phyloP scores from a whole-genome alignment of 768 basidiomycete species.

The Tricholomella constricta region DNA sequence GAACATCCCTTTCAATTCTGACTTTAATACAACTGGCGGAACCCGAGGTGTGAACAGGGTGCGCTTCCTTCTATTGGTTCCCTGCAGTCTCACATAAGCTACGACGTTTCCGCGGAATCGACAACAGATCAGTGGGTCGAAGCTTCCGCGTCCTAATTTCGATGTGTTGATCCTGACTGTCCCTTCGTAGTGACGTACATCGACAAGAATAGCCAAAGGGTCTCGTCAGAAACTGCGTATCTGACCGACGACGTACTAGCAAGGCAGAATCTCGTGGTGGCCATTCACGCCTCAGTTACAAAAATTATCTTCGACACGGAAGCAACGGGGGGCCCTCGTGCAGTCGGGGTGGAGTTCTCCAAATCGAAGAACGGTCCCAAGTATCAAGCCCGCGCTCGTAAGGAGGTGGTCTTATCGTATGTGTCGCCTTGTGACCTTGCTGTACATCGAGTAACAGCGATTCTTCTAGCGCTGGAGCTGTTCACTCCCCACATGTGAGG shows the following conservation, averaged over 20 bases:
- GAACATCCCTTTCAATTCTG: constrained; percentile 53
- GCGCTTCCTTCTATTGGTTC: too few relatives aligned
- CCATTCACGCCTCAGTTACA: constrained; percentile 53
- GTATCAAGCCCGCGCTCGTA: constrained; percentile 48
- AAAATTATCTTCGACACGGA: constrained; percentile 47
- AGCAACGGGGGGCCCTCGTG: constrained; percentile 36
- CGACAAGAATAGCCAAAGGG: constrained; percentile 47
- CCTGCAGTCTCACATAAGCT: too few relatives aligned
- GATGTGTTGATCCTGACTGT: constrained; percentile 6
- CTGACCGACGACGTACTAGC: constrained; percentile 59
- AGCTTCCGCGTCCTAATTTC: not conserved
- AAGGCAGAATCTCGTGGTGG: constrained; percentile 62
- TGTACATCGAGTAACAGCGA: not conserved
- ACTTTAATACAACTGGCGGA: constrained; percentile 58
- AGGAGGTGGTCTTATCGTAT: constrained; percentile 61
- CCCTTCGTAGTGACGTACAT: constrained; percentile 61
- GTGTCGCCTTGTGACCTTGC: not conserved
- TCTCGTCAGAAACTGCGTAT: constrained; percentile 64
- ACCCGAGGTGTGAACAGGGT: constrained; percentile 60
- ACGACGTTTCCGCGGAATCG: too few relatives aligned
- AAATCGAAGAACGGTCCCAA: constrained; percentile 30
- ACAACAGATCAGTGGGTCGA: constrained; percentile 31
- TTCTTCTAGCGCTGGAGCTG: constrained; percentile 52
- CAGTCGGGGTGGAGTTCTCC: constrained; percentile 60
- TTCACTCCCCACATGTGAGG: constrained; percentile 62